Conservation (phyloP, 2,329 filamentous ascomycete genomes). For the Exophiala mesophila region DNA sequence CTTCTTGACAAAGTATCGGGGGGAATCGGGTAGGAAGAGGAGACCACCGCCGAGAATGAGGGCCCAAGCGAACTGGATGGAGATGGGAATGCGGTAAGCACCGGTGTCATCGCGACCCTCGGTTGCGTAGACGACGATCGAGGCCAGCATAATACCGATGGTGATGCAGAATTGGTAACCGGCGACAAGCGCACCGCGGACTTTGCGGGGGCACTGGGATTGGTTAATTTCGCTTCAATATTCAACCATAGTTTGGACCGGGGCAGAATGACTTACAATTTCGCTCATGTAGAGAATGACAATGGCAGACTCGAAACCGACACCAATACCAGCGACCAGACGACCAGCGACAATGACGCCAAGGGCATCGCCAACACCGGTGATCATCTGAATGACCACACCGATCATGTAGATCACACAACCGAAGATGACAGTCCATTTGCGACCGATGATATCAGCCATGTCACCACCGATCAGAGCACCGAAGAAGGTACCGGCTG, state of each 20-base stretch:
- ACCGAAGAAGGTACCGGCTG: conserved; percentile 72
- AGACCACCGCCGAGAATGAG: conserved; percentile 65
- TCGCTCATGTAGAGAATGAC: conserved; percentile 86
- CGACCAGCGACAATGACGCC: conserved; percentile 66
- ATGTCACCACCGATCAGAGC: conserved; percentile 72
- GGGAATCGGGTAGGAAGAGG: conserved; percentile 74
- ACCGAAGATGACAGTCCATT: conserved; percentile 64
- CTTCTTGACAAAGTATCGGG: conserved; percentile 79
- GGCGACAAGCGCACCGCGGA: conserved; percentile 73
- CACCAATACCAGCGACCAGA: conserved; percentile 70
- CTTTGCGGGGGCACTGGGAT: conserved; percentile 58
- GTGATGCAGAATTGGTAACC: conserved; percentile 83
- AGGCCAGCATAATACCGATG: conserved; percentile 69
- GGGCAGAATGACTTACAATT: conserved; percentile 43
- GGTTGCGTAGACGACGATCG: conserved; percentile 68
- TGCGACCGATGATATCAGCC: conserved; percentile 69
- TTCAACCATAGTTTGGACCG: not conserved
- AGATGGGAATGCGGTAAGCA: conserved; percentile 76
- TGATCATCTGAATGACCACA: conserved; percentile 61
- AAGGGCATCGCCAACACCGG: conserved; percentile 39
- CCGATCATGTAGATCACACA: conserved; percentile 67
- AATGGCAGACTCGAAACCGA: conserved; percentile 74
- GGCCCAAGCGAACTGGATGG: conserved; percentile 75
- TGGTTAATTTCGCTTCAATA: conserved; percentile 17
- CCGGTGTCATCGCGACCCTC: conserved; percentile 57